Conservation (phyloP, 305 asterid genomes). For the Fraxinus ornus region DNA sequence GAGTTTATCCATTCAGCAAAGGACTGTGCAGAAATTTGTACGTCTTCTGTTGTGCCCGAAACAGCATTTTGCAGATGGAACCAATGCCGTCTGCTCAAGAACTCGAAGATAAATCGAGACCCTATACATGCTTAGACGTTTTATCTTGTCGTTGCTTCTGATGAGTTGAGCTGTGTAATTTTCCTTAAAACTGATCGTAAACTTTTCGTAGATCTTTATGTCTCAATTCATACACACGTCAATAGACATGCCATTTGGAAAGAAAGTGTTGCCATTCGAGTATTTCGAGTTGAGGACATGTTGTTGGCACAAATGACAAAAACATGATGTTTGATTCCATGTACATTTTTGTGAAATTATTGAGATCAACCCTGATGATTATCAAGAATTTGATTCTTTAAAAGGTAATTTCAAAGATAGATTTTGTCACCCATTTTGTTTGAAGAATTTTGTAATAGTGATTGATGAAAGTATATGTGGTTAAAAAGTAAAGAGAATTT, state of each 20-base stretch:
- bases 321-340: neutral
- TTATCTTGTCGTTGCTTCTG: constrained; percentile 82
- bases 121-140: constrained; percentile 65
- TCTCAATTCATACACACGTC: neutral
- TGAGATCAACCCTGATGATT: neutral
- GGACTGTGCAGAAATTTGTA: constrained; percentile 85
- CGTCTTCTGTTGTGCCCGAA: constrained; percentile 56
- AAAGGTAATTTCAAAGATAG: neutral
- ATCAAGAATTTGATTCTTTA: neutral
- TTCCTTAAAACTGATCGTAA: neutral
- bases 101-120: constrained; percentile 63
- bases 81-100: constrained; percentile 62
- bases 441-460: no score
- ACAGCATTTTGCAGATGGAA: constrained; percentile 58
- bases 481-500: no score
- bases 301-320: neutral
- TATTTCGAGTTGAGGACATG: neutral
- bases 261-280: neutral
- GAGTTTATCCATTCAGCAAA: constrained; percentile 80
- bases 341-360: neutral
- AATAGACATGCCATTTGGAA: neutral
- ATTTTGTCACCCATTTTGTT: no score
- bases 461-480: no score
- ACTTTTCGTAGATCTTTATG: neutral
- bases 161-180: constrained; percentile 23